Percentiles rank a stretch among this genome's conserved stretches.
phyloP scores from a whole-genome alignment of 345 rosid genomes.

The Gossypium stocksii region DNA sequence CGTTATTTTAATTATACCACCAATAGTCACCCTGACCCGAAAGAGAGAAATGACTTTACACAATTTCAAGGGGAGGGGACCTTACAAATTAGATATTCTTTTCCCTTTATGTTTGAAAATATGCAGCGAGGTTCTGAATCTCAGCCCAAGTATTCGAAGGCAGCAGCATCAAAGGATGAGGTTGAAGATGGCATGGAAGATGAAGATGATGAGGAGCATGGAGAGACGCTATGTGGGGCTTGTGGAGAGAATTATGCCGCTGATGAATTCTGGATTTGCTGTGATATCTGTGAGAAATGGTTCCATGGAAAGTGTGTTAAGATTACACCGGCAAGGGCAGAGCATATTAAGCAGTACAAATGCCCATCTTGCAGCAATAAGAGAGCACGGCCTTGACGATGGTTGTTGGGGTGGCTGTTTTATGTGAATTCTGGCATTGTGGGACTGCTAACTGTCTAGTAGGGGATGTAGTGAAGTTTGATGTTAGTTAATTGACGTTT shows the following conservation, averaged over 20 bases:
- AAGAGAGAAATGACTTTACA: neutral
- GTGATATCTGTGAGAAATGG: constrained; percentile 64
- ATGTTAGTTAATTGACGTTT: constrained; percentile 23
- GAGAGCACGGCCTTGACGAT: constrained; percentile 56
- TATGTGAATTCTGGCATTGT: constrained; percentile 34
- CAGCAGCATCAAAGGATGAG: constrained; percentile 35
- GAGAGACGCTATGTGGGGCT: constrained; percentile 59
- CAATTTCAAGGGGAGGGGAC: neutral
- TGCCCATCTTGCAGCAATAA: constrained; percentile 96
- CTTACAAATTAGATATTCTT: neutral
- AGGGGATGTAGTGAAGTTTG: constrained; percentile 29
- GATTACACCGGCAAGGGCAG: constrained; percentile 89
- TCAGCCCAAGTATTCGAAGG: constrained; percentile 41
- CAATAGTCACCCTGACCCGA: neutral
- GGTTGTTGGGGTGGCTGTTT: constrained; percentile 4
- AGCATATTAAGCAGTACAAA: constrained; percentile 87
- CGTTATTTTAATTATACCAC: too few relatives aligned
- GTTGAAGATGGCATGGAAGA: constrained; percentile 53
- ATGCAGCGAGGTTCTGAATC: constrained; percentile 47
- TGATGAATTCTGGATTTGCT: constrained; percentile 72
- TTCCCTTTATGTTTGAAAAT: neutral
- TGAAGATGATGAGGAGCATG: constrained; percentile 57
- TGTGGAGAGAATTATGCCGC: constrained; percentile 58
- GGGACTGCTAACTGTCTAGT: constrained; percentile 45
- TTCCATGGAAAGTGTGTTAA: constrained; percentile 83